These are phyloP conservation scores for Drosera capensis DNA, from an alignment of 148 eudicot genomes.

Conservation along the genomic window DNA sequence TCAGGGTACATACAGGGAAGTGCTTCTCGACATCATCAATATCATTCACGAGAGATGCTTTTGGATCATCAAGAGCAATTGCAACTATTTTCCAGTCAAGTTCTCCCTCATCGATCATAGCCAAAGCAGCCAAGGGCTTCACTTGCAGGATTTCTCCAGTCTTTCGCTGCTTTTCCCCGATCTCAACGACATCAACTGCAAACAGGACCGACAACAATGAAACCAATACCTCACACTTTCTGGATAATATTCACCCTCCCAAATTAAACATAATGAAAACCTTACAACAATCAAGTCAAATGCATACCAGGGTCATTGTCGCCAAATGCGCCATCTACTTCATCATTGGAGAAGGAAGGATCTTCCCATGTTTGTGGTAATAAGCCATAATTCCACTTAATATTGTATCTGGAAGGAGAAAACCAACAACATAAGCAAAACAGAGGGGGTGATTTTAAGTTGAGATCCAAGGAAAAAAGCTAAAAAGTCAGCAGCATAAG, in stretches of 20 bases:
- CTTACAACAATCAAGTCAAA: too few species aligned
- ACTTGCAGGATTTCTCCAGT: slow-evolving; percentile 76
- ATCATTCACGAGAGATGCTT: slow-evolving; percentile 89
- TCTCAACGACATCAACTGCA: slow-evolving; percentile 96
- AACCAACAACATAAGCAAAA: not conserved
- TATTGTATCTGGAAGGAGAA: slow-evolving; percentile 44
- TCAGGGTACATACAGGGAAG: slow-evolving; percentile 59
- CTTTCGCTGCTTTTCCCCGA: slow-evolving; percentile 65
- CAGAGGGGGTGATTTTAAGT: too few species aligned
- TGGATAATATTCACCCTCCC: not conserved
- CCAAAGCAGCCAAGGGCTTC: slow-evolving; percentile 86
- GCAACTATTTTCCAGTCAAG: slow-evolving; percentile 99
- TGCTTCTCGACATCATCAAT: slow-evolving; percentile 91
- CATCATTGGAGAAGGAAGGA: slow-evolving; percentile 58
- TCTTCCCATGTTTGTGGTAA: slow-evolving; percentile 98
- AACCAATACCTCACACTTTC: slow-evolving; percentile 1
- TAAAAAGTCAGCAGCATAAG: too few species aligned
- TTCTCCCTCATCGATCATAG: slow-evolving; percentile 98
- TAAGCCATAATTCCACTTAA: slow-evolving; percentile 85
- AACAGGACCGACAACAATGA: slow-evolving; percentile 5
- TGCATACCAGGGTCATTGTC: slow-evolving; percentile 82
- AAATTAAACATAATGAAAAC: too few species aligned
- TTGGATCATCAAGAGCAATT: slow-evolving; percentile 91
- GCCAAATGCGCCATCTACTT: slow-evolving; percentile 84
- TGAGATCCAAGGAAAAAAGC: too few species aligned